Base-by-base conservation (phyloP, 2,329 filamentous ascomycete species). In the Alternaria sp. region DNA sequence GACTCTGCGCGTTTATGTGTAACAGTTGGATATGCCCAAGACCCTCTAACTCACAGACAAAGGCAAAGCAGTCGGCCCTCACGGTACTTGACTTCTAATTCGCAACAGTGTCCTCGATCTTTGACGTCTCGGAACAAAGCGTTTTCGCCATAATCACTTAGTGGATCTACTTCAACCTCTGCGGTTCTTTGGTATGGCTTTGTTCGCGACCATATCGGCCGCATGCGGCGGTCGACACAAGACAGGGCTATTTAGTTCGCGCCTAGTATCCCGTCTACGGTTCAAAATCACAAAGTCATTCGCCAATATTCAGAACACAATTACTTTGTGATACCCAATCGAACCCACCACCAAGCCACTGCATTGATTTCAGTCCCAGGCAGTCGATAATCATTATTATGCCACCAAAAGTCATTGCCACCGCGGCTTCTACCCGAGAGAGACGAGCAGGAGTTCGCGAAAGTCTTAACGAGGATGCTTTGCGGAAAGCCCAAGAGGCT, bases 201-300 rank as follows among this genome's bases (percentile, higher is more conserved):
- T 64, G 61, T 64, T 57, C 43, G n/a, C n/a, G 46, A 53, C 25
- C n/a, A 14, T 8, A 10, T 20, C 14, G 41, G 30, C 55, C 55
- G 51, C 43, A 47, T 64, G 18, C 45, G 54, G 57, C 55, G 49
- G 26, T 21, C 21, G 41, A 12, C 26, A 23, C 49, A n/a, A 28
- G 18, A 43, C 33, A 49, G 41, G 54, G 37, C 44, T 66, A 63
- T 63, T 60, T 63, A 66, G 54, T 18, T 14, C 30, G 23, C 10
- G 10, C 49, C 33, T 20, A 10, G n/a, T 44, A 33, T 20, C 41
- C 7, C 25, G 49, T n/a, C 20, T 18, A 28, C 33, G 23, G 43
- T 20, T 23, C 20, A 28, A 18, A 44, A 30, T 23, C 12, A 30
- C 47, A 30, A 37, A 25, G n/a, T 58, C 18, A 51, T 21, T 21